phyloP scores from a whole-genome alignment of 192 early-diverging fungal genomes.

The Mortierella claussenii region DNA sequence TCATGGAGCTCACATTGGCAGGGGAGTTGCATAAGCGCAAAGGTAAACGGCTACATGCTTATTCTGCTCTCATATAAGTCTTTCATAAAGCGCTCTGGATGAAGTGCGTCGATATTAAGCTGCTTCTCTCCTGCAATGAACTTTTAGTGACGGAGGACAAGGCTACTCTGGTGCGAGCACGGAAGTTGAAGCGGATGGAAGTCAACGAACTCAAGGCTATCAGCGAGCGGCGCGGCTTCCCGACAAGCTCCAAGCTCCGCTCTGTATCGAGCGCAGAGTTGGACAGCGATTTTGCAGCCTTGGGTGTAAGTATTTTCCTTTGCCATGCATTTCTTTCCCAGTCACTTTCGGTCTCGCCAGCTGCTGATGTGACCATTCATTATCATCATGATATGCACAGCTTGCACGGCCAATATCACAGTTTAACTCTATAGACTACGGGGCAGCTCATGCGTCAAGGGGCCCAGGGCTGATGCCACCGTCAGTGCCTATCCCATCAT shows the following conservation, averaged over 20 bases:
- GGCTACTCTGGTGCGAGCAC: slow-evolving; percentile 43
- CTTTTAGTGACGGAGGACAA: slow-evolving; percentile 44
- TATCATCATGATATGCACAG: slow-evolving; percentile 4
- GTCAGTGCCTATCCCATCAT: slow-evolving; percentile 20
- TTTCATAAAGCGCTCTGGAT: no score
- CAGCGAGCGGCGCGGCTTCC: slow-evolving; percentile 56
- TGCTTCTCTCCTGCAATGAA: no score
- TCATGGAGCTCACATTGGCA: slow-evolving; percentile 27
- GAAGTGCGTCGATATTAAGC: no score
- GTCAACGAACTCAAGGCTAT: slow-evolving; percentile 54
- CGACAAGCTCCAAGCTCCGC: slow-evolving; percentile 33
- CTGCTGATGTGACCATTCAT: background rate
- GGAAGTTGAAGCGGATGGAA: slow-evolving; percentile 48
- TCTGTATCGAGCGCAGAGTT: slow-evolving; percentile 45
- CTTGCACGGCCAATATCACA: slow-evolving; percentile 20
- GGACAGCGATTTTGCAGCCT: slow-evolving; percentile 54
- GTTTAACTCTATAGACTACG: slow-evolving; percentile 5
- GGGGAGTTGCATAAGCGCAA: slow-evolving; percentile 28
- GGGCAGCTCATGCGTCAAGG: background rate
- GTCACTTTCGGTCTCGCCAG: no score
- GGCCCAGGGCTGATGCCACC: slow-evolving; percentile 6
- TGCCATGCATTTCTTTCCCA: background rate
- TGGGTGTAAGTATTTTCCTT: slow-evolving; percentile 45
- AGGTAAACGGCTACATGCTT: slow-evolving; percentile 8
- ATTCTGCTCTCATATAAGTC: no score